Percentiles rank a stretch among this genome's conserved stretches.
Evolutionary conservation across 495 filamentous ascomycete species (phyloP).

Genomic region (Trichoderma erinaceum): DNA sequence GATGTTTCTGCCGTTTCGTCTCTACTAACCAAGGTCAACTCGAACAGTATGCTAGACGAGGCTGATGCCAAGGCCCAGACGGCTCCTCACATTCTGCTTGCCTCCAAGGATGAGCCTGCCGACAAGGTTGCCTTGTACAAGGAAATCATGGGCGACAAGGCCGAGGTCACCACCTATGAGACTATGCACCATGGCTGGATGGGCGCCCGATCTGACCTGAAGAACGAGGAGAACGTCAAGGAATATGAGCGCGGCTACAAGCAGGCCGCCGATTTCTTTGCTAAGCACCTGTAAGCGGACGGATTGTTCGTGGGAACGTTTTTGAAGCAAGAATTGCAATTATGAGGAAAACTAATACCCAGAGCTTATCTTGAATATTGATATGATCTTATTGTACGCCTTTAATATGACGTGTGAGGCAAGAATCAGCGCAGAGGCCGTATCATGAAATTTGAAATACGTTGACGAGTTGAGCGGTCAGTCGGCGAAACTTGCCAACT

Average conservation of each 20-base stretch:
- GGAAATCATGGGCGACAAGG: slow-evolving; percentile 33
- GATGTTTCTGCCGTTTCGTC: neutral
- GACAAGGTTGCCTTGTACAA: slow-evolving; percentile 38
- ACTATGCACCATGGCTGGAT: slow-evolving; percentile 59
- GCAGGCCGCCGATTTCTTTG: slow-evolving; percentile 41
- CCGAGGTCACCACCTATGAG: slow-evolving; percentile 45
- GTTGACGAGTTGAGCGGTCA: too few relatives aligned
- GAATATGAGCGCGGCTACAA: slow-evolving; percentile 49
- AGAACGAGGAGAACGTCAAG: slow-evolving; percentile 40
- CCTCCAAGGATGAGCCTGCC: slow-evolving; percentile 48
- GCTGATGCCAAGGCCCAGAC: slow-evolving; percentile 36
- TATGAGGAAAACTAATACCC: neutral
- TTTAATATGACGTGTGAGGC: too few relatives aligned
- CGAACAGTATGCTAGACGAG: slow-evolving; percentile 30
- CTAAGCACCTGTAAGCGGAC: slow-evolving; percentile 30
- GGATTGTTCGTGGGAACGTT: neutral
- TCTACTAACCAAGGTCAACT: neutral
- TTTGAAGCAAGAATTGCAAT: neutral
- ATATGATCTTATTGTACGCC: too few relatives aligned
- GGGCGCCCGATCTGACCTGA: slow-evolving; percentile 52
- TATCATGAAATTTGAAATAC: too few relatives aligned
- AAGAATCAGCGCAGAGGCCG: too few relatives aligned
- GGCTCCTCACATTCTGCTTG: slow-evolving; percentile 32
- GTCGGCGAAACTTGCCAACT: too few relatives aligned
- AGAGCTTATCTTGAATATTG: neutral